A percentile compares a stretch with the other conserved stretches of the same genome.
Evolutionary conservation across 2,329 filamentous ascomycete species (phyloP).

Genomic region (Bimuria novae-zelandiae): DNA sequence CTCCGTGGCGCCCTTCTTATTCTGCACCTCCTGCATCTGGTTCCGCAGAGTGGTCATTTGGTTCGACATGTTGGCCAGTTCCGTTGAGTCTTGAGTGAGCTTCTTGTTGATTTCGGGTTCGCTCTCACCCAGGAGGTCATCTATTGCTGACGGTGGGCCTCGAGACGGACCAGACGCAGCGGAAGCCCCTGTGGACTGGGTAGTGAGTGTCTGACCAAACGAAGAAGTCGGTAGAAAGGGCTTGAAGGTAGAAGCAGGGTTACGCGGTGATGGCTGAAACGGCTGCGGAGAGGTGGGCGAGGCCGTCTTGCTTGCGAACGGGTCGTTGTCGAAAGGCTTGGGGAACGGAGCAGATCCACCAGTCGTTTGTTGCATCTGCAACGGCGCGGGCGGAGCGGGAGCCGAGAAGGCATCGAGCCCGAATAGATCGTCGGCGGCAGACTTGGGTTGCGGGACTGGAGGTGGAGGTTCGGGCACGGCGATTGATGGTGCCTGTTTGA

Average conservation of each 20-base stretch:
- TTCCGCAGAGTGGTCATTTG: constrained; percentile 89
- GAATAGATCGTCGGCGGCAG: constrained; percentile 91
- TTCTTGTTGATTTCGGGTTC: constrained; percentile 89
- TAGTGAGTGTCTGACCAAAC: constrained; percentile 81
- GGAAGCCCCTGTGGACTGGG: constrained; percentile 73
- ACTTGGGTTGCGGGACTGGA: constrained; percentile 63
- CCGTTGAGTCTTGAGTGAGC: constrained; percentile 84
- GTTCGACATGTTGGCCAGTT: constrained; percentile 94
- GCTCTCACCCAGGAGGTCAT: constrained; percentile 83
- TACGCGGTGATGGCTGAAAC: constrained; percentile 52
- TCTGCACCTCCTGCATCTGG: constrained; percentile 92
- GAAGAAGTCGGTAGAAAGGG: constrained; percentile 91
- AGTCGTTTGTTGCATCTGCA: constrained; percentile 70
- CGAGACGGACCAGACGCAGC: constrained; percentile 50
- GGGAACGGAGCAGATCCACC: constrained; percentile 65
- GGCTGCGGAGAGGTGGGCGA: constrained; percentile 59
- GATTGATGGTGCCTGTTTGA: constrained; percentile 51
- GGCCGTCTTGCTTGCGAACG: constrained; percentile 61
- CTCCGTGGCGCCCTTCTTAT: constrained; percentile 77
- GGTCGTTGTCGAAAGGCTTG: constrained; percentile 59
- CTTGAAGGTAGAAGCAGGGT: constrained; percentile 68
- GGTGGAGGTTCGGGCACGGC: constrained; percentile 53
- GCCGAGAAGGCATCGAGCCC: constrained; percentile 76
- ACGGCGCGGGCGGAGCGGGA: constrained; percentile 53
- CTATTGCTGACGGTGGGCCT: constrained; percentile 59